Conservation (phyloP, 164 flowering plant genomes). For the Buxus sempervirens region DNA sequence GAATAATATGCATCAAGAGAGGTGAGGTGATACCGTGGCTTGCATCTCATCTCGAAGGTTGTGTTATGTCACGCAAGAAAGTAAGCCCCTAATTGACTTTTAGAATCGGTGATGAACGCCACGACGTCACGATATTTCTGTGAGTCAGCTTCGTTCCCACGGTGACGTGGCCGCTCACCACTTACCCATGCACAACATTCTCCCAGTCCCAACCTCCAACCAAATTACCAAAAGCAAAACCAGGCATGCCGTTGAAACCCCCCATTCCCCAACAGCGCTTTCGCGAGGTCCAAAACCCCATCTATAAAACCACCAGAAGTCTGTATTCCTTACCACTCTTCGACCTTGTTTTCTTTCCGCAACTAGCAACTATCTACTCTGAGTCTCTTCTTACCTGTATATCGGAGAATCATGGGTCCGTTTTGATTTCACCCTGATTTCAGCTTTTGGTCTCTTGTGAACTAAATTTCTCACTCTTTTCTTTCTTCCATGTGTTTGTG, state of each 20-base stretch:
- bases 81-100: too few species aligned
- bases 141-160: neutral
- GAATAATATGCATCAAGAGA: too few species aligned
- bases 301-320: neutral
- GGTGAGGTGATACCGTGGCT: too few species aligned
- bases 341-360: neutral
- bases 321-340: neutral
- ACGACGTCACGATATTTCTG: neutral
- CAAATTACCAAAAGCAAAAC: too few species aligned
- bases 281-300: neutral
- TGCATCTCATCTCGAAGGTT: too few species aligned
- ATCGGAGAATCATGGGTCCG: constrained; percentile 13
- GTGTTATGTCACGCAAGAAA: too few species aligned
- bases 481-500: neutral
- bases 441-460: neutral
- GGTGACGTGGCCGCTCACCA: neutral
- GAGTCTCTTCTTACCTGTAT: neutral
- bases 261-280: neutral
- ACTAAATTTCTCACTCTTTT: neutral
- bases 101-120: neutral
- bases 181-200: neutral
- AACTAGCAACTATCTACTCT: neutral
- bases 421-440: neutral
- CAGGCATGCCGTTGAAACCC: too few species aligned
- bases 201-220: too few species aligned